These are phyloP conservation scores for Cymbopogon citratus DNA, from an alignment of 176 grass and related monocot species.

Conservation along the genomic window DNA sequence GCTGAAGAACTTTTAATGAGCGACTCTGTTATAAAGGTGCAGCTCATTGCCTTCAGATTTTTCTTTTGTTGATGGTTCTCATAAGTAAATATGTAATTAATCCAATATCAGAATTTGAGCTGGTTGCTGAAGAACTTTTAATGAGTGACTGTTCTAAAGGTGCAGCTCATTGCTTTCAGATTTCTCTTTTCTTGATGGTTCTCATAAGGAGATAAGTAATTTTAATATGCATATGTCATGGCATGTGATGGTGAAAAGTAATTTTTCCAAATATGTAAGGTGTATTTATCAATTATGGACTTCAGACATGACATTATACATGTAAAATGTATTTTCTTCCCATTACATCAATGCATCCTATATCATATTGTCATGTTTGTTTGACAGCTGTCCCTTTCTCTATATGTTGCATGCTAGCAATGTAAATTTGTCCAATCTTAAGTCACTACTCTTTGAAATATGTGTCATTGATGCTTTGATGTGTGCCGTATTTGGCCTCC, in stretches of 20 bases:
- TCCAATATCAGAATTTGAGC: constrained; percentile 97
- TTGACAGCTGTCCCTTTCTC: neutral
- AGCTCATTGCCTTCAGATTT: constrained; percentile 6
- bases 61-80: neutral
- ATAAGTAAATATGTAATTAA: constrained; percentile 21
- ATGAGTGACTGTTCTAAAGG: constrained; percentile 96
- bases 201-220: neutral
- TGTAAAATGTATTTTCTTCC: neutral
- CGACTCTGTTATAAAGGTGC: constrained; percentile 95
- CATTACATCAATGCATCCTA: neutral
- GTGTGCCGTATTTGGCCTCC: neutral
- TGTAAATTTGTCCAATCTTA: neutral
- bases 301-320: neutral
- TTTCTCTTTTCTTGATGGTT: neutral
- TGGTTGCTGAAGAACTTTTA: constrained; percentile 97
- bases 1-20: constrained; percentile 99
- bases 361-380: neutral
- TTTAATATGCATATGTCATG: constrained; percentile 8
- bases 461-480: neutral
- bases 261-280: neutral
- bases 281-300: neutral
- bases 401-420: neutral
- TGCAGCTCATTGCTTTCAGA: constrained; percentile 20
- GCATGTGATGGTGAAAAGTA: neutral
- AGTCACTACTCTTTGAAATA: neutral